Evolutionary conservation across 352 stramenopile species (phyloP), one percentile per base, ranked within the genome.

Genomic region (Phytophthora sp.): DNA sequence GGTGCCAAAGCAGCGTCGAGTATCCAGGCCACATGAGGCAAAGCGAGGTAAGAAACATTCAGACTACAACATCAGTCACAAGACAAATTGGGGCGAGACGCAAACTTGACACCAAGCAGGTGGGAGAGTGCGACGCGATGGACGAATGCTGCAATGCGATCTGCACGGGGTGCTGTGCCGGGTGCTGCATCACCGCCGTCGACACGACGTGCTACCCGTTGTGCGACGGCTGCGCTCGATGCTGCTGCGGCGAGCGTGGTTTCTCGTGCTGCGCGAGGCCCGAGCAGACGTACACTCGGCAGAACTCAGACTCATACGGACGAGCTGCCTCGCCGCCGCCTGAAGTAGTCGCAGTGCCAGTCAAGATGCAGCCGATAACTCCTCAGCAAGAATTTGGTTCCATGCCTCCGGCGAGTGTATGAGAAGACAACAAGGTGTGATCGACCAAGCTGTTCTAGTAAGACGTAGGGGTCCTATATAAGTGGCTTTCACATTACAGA

Each of bases 91-190:
- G 32, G 10, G n/a, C 18, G 17, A 5, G 27, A 24, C 38, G 31
- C 15, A 10, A 9, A 18, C n/a, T n/a, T n/a, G n/a, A n/a, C n/a
- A n/a, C n/a, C n/a, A n/a, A n/a, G n/a, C n/a, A n/a, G n/a, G n/a
- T n/a, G n/a, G 34, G 6, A 42, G 9, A 53, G 50, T 15, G 26
- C 18, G 11, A 55, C 45, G 18, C 9, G 2, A 74, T 74, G 60
- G 66, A 71, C 42, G 60, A 71, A 15, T 70, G 54, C 17, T 69
- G 66, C 23, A 26, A 31, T 15, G 44, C 35, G 24, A 41, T 72
- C 50, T 72, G 66, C 50, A 39, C 35, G 5, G 66, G 66, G 13
- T 74, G 60, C 49, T 74, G 66, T 50, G 53, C 28, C 13, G 66
- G 66, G 11, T 74, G 60, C 49, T 74, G 54, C 49, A 63, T 66